These are phyloP conservation scores for Rasamsonia emersonii DNA, from an alignment of 2,329 filamentous ascomycete genomes.

Conservation along the genomic window DNA sequence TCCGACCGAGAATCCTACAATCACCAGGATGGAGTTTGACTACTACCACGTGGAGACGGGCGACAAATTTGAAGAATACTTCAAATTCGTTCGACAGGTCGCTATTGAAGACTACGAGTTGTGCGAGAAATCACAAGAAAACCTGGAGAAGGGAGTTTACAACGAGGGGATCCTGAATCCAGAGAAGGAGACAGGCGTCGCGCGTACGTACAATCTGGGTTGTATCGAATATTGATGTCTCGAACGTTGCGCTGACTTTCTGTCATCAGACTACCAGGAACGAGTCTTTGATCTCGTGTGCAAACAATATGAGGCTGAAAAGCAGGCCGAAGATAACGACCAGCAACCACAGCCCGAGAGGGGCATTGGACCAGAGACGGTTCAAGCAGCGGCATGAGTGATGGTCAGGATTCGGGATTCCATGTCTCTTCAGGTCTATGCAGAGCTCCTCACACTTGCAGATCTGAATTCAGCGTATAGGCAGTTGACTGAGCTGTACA, in stretches of 20 bases:
- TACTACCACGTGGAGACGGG: conserved; percentile 46
- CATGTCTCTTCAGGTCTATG: too few species aligned
- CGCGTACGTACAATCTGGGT: conserved; percentile 29
- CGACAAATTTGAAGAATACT: conserved; percentile 50
- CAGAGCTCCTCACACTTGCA: too few species aligned
- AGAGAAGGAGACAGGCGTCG: conserved; percentile 47
- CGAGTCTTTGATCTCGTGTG: conserved; percentile 39
- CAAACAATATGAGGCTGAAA: conserved; percentile 34
- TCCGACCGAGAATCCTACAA: conserved; percentile 41
- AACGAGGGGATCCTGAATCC: conserved; percentile 49
- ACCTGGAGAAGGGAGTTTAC: conserved; percentile 47
- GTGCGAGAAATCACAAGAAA: conserved; percentile 48
- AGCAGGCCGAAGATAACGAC: conserved; percentile 9
- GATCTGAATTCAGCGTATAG: too few species aligned
- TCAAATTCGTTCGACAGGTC: conserved; percentile 48
- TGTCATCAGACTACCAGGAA: conserved; percentile 36
- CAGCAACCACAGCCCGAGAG: too few species aligned
- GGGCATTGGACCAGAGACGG: too few species aligned
- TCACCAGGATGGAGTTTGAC: conserved; percentile 51
- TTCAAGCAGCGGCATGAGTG: too few species aligned
- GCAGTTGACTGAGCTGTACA: too few species aligned
- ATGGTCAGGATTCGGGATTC: too few species aligned
- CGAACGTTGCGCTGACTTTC: conserved; percentile 8
- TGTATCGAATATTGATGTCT: conserved; percentile 8
- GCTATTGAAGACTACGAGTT: conserved; percentile 50